These are phyloP conservation scores for Suillus ampliporus DNA, from an alignment of 768 basidiomycete genomes.

Conservation along the genomic window DNA sequence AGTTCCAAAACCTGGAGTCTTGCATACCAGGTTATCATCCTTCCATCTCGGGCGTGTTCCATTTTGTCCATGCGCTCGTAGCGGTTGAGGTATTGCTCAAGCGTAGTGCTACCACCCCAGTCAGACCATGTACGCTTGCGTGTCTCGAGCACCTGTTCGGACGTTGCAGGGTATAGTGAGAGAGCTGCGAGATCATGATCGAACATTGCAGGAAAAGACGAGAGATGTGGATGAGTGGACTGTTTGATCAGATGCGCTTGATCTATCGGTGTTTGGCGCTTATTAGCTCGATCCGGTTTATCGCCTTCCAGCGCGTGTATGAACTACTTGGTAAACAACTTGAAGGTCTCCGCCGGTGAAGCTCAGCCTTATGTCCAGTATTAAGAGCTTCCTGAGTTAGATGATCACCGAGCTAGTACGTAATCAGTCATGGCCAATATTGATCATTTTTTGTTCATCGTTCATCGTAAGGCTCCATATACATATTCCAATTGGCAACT, in stretches of 20 bases:
- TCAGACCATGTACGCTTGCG: constrained; percentile 42
- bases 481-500: too few relatives aligned
- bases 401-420: too few relatives aligned
- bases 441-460: too few relatives aligned
- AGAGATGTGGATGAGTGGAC: neutral
- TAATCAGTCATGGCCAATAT: too few relatives aligned
- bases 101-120: constrained; percentile 50
- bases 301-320: too few relatives aligned
- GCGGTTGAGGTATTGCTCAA: constrained; percentile 52
- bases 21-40: constrained; percentile 49
- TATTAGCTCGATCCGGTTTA: neutral
- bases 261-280: neutral
- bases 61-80: constrained; percentile 48
- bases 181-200: constrained; percentile 14
- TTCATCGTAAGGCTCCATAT: too few relatives aligned
- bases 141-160: constrained; percentile 41
- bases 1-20: too few relatives aligned
- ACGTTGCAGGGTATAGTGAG: constrained; percentile 51
- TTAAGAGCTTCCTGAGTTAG: too few relatives aligned
- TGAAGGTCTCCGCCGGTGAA: too few relatives aligned
- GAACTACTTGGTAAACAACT: too few relatives aligned
- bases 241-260: neutral
- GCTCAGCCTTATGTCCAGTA: too few relatives aligned
- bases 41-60: constrained; percentile 43
- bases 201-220: neutral